Conservation (phyloP, 352 stramenopile genomes). For the Pythium aquatile region DNA sequence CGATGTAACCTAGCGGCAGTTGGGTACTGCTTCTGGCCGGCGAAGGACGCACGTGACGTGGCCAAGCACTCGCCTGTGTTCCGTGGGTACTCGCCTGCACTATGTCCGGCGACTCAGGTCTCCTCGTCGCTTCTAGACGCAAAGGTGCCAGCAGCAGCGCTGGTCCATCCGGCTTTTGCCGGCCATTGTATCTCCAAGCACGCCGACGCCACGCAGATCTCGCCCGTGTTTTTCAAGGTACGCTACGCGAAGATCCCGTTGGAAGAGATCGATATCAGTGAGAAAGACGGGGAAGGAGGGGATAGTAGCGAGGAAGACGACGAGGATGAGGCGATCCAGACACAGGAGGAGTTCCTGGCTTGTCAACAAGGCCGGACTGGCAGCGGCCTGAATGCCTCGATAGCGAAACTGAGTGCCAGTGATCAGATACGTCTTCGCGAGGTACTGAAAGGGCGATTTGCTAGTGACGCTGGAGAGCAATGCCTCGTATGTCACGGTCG, state of each 20-base stretch:
- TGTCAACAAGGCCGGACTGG: slow-evolving; percentile 21
- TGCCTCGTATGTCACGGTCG: slow-evolving; percentile 27
- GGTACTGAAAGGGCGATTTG: slow-evolving; percentile 33
- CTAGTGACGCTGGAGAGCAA: slow-evolving; percentile 2
- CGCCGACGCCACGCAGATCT: slow-evolving; percentile 42
- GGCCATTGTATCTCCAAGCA: slow-evolving; percentile 49
- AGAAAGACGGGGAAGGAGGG: slow-evolving; percentile 10
- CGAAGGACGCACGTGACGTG: slow-evolving; percentile 7
- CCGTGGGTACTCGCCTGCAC: slow-evolving; percentile 44
- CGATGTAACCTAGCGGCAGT: slow-evolving; percentile 46
- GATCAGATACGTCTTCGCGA: slow-evolving; percentile 38
- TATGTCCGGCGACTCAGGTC: slow-evolving; percentile 37
- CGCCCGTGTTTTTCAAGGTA: slow-evolving; percentile 65
- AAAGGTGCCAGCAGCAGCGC: slow-evolving; percentile 19
- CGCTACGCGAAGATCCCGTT: slow-evolving; percentile 60
- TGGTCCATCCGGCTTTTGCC: slow-evolving; percentile 54
- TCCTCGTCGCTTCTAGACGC: slow-evolving; percentile 8
- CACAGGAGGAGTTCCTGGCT: slow-evolving; percentile 22
- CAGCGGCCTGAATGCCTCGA: slow-evolving; percentile 14
- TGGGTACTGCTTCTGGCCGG: slow-evolving; percentile 46
- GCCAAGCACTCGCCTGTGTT: slow-evolving; percentile 50
- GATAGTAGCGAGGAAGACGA: slow-evolving; percentile 29
- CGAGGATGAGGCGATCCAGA: slow-evolving; percentile 22
- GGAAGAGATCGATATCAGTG: slow-evolving; percentile 39
- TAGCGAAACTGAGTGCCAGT: slow-evolving; percentile 19